These are phyloP conservation scores for Saururus chinensis DNA, from an alignment of 164 flowering plant genomes.

Conservation along the genomic window DNA sequence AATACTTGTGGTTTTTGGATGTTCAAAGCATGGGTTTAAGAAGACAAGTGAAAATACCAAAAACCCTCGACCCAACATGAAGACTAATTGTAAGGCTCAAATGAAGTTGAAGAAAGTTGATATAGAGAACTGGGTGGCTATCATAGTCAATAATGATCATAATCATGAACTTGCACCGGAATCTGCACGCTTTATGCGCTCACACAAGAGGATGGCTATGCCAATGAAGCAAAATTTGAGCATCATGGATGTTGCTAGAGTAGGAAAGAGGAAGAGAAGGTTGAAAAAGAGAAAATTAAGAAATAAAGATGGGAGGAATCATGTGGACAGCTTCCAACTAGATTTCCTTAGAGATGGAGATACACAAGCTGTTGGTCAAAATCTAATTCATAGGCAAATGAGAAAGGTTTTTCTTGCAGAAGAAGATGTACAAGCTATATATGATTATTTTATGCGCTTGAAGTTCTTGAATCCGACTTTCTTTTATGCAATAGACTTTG, in stretches of 20 bases:
- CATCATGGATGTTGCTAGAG: neutral
- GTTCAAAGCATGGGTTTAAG: constrained; percentile 6
- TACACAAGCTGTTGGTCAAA: neutral
- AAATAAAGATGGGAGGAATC: neutral
- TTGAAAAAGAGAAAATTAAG: neutral
- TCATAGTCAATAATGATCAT: neutral
- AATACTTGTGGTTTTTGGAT: constrained; percentile 1
- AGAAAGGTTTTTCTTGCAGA: neutral
- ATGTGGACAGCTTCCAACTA: neutral
- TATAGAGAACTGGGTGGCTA: constrained; percentile 4
- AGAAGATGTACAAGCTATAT: neutral
- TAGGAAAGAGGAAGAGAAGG: neutral
- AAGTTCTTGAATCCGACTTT: constrained; percentile 2
- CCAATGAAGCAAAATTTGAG: neutral
- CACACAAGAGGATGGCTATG: neutral
- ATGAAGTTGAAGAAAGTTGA: constrained; percentile 4
- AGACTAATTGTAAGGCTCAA: constrained; percentile 4
- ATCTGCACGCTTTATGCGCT: neutral
- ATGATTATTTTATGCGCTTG: neutral
- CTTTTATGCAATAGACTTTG: constrained; percentile 5
- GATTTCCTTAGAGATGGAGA: neutral
- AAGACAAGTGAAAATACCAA: constrained; percentile 1
- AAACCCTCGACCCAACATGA: neutral
- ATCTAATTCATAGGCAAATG: neutral
- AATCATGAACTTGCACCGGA: constrained; percentile 4